These are phyloP conservation scores for Leccinum longicurvipes DNA, from an alignment of 768 basidiomycete species.

Conservation along the genomic window DNA sequence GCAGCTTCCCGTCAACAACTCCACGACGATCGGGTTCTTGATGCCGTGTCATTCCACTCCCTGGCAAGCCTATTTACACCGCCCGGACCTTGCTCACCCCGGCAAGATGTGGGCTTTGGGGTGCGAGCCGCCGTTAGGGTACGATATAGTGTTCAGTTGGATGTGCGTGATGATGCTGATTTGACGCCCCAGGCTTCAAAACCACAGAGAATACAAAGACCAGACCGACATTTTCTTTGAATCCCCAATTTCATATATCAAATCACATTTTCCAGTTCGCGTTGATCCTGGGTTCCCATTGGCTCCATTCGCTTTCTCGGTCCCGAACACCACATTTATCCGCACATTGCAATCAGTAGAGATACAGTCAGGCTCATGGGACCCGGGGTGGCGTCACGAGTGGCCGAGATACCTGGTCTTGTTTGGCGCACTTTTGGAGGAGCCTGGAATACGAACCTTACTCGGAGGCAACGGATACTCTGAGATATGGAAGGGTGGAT, in stretches of 20 bases:
- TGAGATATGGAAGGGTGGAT: conserved; percentile 62
- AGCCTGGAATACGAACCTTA: conserved; percentile 44
- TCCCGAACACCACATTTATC: conserved; percentile 40
- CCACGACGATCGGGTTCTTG: conserved; percentile 69
- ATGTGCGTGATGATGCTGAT: conserved; percentile 6
- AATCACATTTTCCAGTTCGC: conserved; percentile 56
- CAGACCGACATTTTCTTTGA: conserved; percentile 82
- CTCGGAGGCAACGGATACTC: conserved; percentile 57
- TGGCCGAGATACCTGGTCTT: conserved; percentile 84
- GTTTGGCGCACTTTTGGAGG: conserved; percentile 73
- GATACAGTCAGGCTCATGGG: conserved; percentile 13
- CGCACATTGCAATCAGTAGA: conserved; percentile 30
- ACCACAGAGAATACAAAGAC: conserved; percentile 60
- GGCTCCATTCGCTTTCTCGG: conserved; percentile 52
- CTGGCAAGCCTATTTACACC: conserved; percentile 85
- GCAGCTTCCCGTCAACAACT: conserved; percentile 44
- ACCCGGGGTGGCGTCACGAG: conserved; percentile 55
- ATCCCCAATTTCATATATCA: conserved; percentile 65
- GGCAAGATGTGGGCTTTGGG: conserved; percentile 78
- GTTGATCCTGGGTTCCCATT: conserved; percentile 66
- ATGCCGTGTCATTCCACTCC: conserved; percentile 99
- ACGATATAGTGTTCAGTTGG: conserved; percentile 28
- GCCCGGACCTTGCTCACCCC: conserved; percentile 50
- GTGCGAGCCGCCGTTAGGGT: conserved; percentile 92
- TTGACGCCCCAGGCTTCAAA: conserved; percentile 35